Evolutionary conservation across 176 grass and related monocot genomes (phyloP), one percentile per base, ranked within the genome.

Genomic region (Hordeum marinum): DNA sequence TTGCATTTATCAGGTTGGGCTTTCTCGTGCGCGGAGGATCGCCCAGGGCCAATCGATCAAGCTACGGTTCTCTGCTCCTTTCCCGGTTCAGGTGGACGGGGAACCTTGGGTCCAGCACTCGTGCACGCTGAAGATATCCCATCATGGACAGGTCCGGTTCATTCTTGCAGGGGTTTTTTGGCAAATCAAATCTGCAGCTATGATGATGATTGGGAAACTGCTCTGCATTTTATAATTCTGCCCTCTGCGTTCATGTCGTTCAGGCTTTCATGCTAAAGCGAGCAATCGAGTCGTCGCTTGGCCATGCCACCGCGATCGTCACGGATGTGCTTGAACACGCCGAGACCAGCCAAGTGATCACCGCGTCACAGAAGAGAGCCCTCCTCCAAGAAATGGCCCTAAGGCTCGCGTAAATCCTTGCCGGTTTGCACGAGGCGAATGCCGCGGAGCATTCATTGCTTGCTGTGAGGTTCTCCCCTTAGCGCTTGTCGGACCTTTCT

Each of bases 201-300:
- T 35, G 21, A 18, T 68, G 13, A 18, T 68, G 9, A 83, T 48
- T 36, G 37, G 1, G 27, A 39, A 4, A 48, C 2, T 41, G 9
- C 0, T 60, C 8, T 34, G n/a, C 5, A 7, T 39, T 21, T 39
- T 32, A 13, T 52, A 20, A 63, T 23, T 79, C 3, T 37, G 11
- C 4, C 4, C 21, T 72, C 43, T 43, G 7, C 20, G 54, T 77
- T 68, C 31, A 17, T 82, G 39, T 27, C 75, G 32, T 87, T 32
- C 68, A 96, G 94, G 91, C 91, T 57, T 93, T 96, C 60, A 91
- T 96, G 94, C 85, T 93, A 20, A 90, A 91, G 83, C 91, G 89
- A 75, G 52, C 88, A n/a, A 24, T 83, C 7, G 89, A 93, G 63
- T 89, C 89, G 74, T 85, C 91, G 25, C 74, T 91, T 7, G 91